Evolutionary conservation across 202 grass and related monocot species (phyloP), one percentile per base, ranked within the genome.

Genomic region (Brachypodium distachyon): DNA sequence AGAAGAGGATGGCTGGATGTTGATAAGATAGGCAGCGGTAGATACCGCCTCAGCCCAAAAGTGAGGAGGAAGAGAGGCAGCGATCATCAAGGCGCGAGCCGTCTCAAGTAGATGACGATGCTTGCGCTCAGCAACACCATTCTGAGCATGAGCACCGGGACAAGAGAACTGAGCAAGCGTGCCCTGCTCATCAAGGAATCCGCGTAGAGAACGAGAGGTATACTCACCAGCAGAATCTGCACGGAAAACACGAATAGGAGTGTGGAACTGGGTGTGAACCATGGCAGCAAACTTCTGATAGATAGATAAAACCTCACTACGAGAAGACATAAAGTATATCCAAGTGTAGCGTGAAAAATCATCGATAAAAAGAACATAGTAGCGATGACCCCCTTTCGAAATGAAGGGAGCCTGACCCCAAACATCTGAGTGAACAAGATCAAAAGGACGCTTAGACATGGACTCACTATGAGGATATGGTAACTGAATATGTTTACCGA

Each of bases 81-180:
- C 0, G 4, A 57, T 12, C 1, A 2, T 22, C 9, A 12, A 44
- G 0, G 0, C n/a, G 23, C 49, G 1, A 23, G 3, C 0, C 2
- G 8, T 57, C 12, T 57, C 53, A 57, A 50, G n/a, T 28, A 29
- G 5, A 22, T 0, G 12, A 29, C 7, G 4, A 57, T 7, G 12
- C 25, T 57, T 57, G 0, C 9, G 26, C 53, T 52, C 19, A 22
- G 2, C 49, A n/a, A 50, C 17, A 50, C 18, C 2, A 21, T 19
- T 50, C 1, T 9, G 18, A 50, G 47, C 9, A n/a, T 21, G 47
- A 21, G 18, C n/a, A 50, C 47, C 1, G 19, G 0, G 47, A 50
- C 2, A 50, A 50, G 47, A 50, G 6, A 9, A 50, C 7, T n/a
- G 2, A n/a, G 3, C 8, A 57, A 29, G 4, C 2, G 53, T 57